Base-by-base conservation (phyloP, 2,329 filamentous ascomycete genomes). In the Aspergillus nomiae region DNA sequence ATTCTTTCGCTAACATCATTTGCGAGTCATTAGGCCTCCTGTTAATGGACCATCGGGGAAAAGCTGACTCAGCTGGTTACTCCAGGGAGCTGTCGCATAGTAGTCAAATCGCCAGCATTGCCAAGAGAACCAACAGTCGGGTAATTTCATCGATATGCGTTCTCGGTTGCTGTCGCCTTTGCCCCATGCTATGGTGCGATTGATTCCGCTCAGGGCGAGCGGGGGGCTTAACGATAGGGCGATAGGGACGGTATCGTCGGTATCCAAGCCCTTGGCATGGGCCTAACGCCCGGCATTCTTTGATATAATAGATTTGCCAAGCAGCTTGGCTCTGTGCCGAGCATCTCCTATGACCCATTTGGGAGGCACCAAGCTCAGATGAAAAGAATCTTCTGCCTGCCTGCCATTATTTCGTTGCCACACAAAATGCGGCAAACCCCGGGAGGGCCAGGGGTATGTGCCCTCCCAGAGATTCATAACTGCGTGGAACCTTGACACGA, bases 251-350 rank as follows among this genome's bases (percentile, higher is more conserved):
- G 28, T 11, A 28, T 24, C 10, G n/a, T 4, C 26, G 26, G 38
- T 26, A 55, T 26, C 51, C 51, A 38, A 55, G 51, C 51, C 51
- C 51, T 55, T 55, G 51, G 51, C 51, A 38, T 38, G 24, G 51
- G 32, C 12, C 51, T 14, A 38, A 55, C 32, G 21, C 21, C 34
- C 32, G 21, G 51, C 9, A 55, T 14, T 38, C 34, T 55, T 55
- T 36, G n/a, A 55, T 14, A 38, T 10, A 55, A 24, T 55, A 9
- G n/a, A 55, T 38, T 28, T 55, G 51, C 51, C 51, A 55, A 55
- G 51, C 24, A 38, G 21, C 32, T 55, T 55, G 51, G 51, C 51
- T 21, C 26, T 16, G n/a, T 38, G 51, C 51, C 51, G 28, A 38
- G 34, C 32, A 38, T 26, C 32, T 6, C 30, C 51, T 24, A 38